Percentiles rank a stretch among this genome's conserved stretches.
These are phyloP conservation scores for Pochonia chlamydosporia DNA, from an alignment of 2,329 filamentous ascomycete species.

Conservation along the genomic window DNA sequence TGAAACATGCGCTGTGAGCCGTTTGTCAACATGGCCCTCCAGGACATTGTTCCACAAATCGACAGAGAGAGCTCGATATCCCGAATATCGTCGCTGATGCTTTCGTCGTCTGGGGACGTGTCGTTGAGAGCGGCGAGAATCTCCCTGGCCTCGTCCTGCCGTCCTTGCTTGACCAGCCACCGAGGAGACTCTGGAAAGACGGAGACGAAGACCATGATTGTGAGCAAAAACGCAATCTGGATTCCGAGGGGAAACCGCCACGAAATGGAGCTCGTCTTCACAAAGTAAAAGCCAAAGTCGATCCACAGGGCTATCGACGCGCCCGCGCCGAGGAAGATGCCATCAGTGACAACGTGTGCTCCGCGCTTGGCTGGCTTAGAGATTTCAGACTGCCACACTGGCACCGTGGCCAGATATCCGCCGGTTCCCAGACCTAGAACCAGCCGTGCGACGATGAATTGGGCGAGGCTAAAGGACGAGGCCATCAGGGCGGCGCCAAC, in stretches of 20 bases:
- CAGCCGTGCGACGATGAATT: constrained; percentile 37
- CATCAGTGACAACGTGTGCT: constrained; percentile 38
- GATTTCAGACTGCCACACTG: constrained; percentile 49
- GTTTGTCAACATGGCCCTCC: constrained; percentile 11
- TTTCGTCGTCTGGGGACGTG: constrained; percentile 1
- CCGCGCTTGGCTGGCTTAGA: constrained; percentile 47
- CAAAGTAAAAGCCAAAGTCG: constrained; percentile 34
- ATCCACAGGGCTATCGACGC: constrained; percentile 37
- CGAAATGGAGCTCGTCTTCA: constrained; percentile 5
- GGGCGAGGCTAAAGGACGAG: constrained; percentile 34
- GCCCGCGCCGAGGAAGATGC: constrained; percentile 28
- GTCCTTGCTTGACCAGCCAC: constrained; percentile 29
- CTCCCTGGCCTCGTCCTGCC: constrained; percentile 35
- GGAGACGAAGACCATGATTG: constrained; percentile 28
- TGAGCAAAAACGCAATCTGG: constrained; percentile 38
- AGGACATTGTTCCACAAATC: constrained; percentile 11
- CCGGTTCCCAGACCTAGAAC: constrained; percentile 49
- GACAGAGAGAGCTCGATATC: constrained; percentile 11
- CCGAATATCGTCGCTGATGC: constrained; percentile 8
- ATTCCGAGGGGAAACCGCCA: constrained; percentile 48
- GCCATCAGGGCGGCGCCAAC: constrained; percentile 51
- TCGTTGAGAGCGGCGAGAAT: constrained; percentile 38
- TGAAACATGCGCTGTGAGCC: constrained; percentile 11
- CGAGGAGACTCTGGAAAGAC: constrained; percentile 35
- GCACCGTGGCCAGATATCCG: constrained; percentile 43